These are phyloP conservation scores for Colletotrichum sublineola DNA, from an alignment of 2,329 filamentous ascomycete genomes.

Conservation along the genomic window DNA sequence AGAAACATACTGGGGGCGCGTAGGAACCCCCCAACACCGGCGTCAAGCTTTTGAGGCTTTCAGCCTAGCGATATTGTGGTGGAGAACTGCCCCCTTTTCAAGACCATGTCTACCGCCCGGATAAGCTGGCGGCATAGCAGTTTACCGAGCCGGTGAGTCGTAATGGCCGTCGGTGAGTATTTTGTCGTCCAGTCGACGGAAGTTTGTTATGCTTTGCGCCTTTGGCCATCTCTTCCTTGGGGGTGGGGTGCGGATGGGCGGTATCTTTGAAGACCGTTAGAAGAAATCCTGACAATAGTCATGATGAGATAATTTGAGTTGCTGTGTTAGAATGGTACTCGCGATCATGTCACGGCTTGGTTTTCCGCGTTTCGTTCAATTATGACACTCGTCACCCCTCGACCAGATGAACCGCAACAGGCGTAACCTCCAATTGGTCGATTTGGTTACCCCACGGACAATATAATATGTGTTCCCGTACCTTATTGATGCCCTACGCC, in stretches of 20 bases:
- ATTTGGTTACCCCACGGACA: background rate
- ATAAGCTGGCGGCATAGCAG: background rate
- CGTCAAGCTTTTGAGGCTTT: slow-evolving; percentile 40
- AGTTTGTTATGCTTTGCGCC: background rate
- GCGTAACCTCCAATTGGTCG: background rate
- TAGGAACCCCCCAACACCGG: background rate
- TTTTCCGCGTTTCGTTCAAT: background rate
- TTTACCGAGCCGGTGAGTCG: slow-evolving; percentile 28
- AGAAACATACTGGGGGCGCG: slow-evolving; percentile 9
- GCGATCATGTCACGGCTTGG: background rate
- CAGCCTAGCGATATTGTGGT: slow-evolving; percentile 33
- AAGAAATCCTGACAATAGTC: background rate
- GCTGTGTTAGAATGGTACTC: background rate
- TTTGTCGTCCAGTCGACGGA: background rate
- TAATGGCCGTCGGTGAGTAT: slow-evolving; percentile 30
- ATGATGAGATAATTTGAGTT: background rate
- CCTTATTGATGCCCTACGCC: background rate
- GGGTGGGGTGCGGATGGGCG: no score
- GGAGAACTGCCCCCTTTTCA: slow-evolving; percentile 25
- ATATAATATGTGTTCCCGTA: background rate
- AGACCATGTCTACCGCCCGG: background rate
- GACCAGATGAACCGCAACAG: background rate
- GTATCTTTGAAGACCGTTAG: no score
- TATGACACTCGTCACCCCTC: background rate
- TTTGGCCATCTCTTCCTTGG: background rate